Evolutionary conservation across 2,329 filamentous ascomycete genomes (phyloP).

Genomic region (Amesomyces nigricolor): DNA sequence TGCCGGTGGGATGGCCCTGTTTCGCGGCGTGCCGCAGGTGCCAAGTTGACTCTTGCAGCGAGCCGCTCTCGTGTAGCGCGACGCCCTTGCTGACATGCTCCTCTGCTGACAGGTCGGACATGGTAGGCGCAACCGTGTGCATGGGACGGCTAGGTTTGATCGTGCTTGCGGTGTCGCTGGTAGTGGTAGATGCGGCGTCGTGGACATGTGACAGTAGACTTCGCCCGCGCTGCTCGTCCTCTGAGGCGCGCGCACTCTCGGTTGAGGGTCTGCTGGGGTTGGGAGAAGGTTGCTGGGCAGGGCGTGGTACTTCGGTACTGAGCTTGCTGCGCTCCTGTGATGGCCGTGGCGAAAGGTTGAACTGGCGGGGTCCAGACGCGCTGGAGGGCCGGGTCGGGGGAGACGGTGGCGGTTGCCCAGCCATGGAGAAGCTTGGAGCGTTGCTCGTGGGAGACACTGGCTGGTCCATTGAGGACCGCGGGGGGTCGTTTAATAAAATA

Average conservation of each 20-base stretch:
- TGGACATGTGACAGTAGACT: constrained; percentile 35
- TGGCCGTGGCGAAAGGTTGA: constrained; percentile 41
- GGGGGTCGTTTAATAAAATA: constrained; percentile 50
- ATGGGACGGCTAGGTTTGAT: constrained; percentile 41
- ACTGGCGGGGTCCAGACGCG: constrained; percentile 39
- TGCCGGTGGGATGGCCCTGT: constrained; percentile 81
- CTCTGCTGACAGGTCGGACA: constrained; percentile 69
- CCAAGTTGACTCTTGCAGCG: constrained; percentile 90
- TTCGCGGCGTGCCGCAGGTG: constrained; percentile 85
- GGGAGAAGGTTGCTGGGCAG: constrained; percentile 40
- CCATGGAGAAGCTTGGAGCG: constrained; percentile 38
- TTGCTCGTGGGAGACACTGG: constrained; percentile 38
- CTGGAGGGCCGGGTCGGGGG: constrained; percentile 57
- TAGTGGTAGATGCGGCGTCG: constrained; percentile 42
- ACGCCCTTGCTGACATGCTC: constrained; percentile 90
- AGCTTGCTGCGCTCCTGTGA: constrained; percentile 48
- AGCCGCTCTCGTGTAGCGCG: constrained; percentile 79
- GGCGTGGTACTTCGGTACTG: constrained; percentile 41
- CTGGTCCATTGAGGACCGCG: constrained; percentile 61
- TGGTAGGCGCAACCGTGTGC: constrained; percentile 47
- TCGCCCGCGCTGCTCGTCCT: constrained; percentile 46
- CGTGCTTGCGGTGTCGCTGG: constrained; percentile 52
- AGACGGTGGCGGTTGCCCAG: constrained; percentile 51
- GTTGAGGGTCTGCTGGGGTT: constrained; percentile 42
- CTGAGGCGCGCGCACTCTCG: constrained; percentile 40